Percentiles rank a stretch among this genome's conserved stretches.
Evolutionary conservation across 306 rosid genomes (phyloP).

Genomic region (Cucumis cinereus): DNA sequence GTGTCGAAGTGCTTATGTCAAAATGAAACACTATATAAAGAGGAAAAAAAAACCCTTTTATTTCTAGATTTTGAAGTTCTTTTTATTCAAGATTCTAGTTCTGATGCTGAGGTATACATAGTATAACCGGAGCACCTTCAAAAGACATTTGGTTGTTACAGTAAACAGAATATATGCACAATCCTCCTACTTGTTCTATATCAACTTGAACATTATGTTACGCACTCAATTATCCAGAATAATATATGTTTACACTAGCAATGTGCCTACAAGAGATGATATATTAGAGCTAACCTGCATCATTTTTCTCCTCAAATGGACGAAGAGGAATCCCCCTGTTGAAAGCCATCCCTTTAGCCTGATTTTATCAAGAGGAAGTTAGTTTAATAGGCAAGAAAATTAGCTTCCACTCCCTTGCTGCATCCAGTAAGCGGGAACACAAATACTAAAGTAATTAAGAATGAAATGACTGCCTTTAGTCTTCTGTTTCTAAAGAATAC

Average conservation of each 20-base stretch:
- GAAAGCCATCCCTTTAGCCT: slow-evolving; percentile 94
- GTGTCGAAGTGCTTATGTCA: neutral
- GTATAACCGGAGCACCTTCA: neutral
- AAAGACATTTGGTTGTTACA: neutral
- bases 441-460: neutral
- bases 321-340: slow-evolving; percentile 58
- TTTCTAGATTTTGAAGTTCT: neutral
- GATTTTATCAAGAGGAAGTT: slow-evolving; percentile 14
- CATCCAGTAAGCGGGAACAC: neutral
- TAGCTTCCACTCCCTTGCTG: neutral
- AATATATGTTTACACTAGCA: neutral
- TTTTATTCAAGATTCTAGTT: neutral
- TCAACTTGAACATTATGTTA: neutral
- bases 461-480: neutral
- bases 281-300: slow-evolving; percentile 51
- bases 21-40: neutral
- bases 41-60: neutral
- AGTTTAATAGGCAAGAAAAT: neutral
- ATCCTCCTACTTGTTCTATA: neutral
- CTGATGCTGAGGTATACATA: neutral
- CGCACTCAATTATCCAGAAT: neutral
- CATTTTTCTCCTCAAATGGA: slow-evolving; percentile 64
- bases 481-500: neutral
- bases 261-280: neutral
- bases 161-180: neutral